Evolutionary conservation across 2,329 filamentous ascomycete genomes (phyloP).

Genomic region (Helotiales sp.): DNA sequence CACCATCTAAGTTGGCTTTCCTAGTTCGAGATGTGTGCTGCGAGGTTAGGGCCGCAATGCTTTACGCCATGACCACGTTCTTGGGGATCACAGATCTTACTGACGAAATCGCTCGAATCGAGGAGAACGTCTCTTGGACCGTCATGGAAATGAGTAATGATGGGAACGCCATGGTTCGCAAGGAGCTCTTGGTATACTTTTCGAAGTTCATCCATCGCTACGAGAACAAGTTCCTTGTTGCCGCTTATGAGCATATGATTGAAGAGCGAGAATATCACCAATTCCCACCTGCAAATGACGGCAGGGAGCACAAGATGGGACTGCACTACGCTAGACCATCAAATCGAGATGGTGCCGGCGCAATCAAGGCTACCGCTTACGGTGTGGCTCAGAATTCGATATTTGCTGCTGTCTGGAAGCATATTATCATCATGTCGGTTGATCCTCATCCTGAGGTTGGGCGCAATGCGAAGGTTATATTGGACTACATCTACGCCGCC

Average conservation of each 20-base stretch:
- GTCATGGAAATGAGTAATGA: slow-evolving; percentile 92
- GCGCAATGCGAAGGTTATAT: slow-evolving; percentile 79
- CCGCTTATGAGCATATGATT: slow-evolving; percentile 86
- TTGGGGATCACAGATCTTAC: slow-evolving; percentile 92
- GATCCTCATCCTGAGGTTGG: slow-evolving; percentile 95
- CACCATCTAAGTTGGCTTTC: slow-evolving; percentile 76
- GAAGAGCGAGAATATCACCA: slow-evolving; percentile 78
- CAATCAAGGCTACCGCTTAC: slow-evolving; percentile 60
- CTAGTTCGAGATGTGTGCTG: slow-evolving; percentile 85
- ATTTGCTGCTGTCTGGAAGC: slow-evolving; percentile 93
- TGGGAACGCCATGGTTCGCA: slow-evolving; percentile 91
- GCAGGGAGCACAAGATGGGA: slow-evolving; percentile 64
- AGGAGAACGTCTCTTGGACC: slow-evolving; percentile 88
- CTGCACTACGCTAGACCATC: slow-evolving; percentile 64
- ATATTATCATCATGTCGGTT: slow-evolving; percentile 85
- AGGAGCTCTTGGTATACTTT: slow-evolving; percentile 91
- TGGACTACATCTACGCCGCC: slow-evolving; percentile 82
- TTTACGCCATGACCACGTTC: slow-evolving; percentile 93
- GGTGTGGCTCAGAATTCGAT: slow-evolving; percentile 84
- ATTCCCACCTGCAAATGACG: slow-evolving; percentile 60
- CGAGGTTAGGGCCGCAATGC: slow-evolving; percentile 90
- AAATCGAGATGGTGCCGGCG: slow-evolving; percentile 61
- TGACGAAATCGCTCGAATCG: slow-evolving; percentile 86
- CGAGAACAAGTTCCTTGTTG: slow-evolving; percentile 88
- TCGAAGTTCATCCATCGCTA: slow-evolving; percentile 91